Percentiles rank a stretch among this genome's conserved stretches.
Conservation (phyloP, 306 rosid genomes). For the Carpinus fangiana region DNA sequence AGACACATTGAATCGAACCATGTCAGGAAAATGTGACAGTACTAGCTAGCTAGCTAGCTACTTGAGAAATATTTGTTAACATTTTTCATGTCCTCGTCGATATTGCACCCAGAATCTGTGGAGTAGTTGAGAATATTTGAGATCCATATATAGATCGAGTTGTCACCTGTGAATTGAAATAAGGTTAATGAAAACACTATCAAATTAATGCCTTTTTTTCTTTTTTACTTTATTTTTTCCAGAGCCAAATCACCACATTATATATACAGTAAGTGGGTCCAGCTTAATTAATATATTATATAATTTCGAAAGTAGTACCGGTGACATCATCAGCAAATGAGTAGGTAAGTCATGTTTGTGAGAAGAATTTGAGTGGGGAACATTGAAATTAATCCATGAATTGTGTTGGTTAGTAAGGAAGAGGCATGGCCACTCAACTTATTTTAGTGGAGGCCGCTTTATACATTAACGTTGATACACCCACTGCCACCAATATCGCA, state of each 20-base stretch:
- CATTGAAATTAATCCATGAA: not conserved
- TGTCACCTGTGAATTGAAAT: not conserved
- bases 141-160: not conserved
- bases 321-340: not conserved
- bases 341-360: not conserved
- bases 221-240: not conserved
- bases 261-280: not conserved
- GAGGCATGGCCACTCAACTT: not conserved
- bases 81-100: no score
- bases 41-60: no score
- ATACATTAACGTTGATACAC: not conserved
- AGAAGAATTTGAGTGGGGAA: not conserved
- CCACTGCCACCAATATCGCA: not conserved
- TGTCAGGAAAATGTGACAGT: not conserved
- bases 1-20: not conserved
- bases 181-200: not conserved
- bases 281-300: no score
- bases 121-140: not conserved
- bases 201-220: not conserved
- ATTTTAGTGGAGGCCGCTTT: not conserved
- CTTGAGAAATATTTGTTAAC: no score
- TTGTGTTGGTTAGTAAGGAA: constrained; percentile 2
- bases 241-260: not conserved
- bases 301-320: no score
- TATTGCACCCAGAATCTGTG: no score